A percentile compares a stretch with the other conserved stretches of the same genome.
These are phyloP conservation scores for Garcia nutans DNA, from an alignment of 345 rosid species.

Conservation along the genomic window DNA sequence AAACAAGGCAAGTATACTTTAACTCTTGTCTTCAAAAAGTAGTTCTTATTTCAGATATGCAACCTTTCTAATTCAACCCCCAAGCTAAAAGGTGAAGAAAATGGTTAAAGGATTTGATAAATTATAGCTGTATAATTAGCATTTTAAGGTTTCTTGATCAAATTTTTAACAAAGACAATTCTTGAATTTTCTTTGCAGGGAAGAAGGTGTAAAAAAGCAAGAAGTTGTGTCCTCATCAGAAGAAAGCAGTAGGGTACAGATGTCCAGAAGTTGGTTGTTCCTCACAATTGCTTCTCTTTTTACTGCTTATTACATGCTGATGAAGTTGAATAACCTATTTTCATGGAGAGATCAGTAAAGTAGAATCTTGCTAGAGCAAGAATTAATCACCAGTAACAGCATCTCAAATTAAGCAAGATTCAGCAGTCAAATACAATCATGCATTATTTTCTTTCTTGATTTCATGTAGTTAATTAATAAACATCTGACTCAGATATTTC, in stretches of 20 bases:
- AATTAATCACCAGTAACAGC: background rate
- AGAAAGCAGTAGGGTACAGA: background rate
- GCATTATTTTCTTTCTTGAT: background rate
- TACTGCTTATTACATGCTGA: conserved; percentile 30
- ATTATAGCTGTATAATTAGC: background rate
- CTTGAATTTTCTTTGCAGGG: conserved; percentile 22
- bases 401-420: no score
- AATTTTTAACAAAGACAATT: background rate
- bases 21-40: background rate
- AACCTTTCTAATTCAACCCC: background rate
- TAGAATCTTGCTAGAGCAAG: background rate
- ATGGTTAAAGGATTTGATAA: no score
- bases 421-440: background rate
- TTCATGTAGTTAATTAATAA: background rate
- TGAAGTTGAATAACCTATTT: conserved; percentile 25
- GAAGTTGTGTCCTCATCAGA: background rate
- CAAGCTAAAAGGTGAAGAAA: no score
- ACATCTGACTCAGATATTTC: background rate
- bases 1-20: conserved; percentile 14
- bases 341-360: background rate
- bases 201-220: background rate
- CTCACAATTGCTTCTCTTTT: conserved; percentile 23
- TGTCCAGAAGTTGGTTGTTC: conserved; percentile 25
- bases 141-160: background rate
- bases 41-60: background rate